These are phyloP conservation scores for Penicillium sp. DNA, from an alignment of 2,329 filamentous ascomycete species.

Conservation along the genomic window DNA sequence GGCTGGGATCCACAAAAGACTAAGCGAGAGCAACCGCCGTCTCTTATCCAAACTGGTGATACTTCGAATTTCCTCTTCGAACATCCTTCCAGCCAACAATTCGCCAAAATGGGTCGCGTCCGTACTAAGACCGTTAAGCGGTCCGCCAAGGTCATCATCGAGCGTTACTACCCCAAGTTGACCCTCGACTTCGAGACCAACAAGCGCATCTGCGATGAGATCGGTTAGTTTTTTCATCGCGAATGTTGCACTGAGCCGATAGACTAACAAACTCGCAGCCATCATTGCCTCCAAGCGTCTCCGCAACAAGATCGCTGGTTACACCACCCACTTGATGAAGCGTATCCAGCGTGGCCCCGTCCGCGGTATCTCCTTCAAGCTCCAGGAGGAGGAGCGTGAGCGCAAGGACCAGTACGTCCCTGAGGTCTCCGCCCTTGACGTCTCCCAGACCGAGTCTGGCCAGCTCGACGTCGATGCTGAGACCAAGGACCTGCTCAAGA, in stretches of 20 bases:
- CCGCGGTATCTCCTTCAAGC: conserved; percentile 99
- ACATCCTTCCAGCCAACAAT: conserved; percentile 37
- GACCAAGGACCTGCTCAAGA: conserved; percentile 99
- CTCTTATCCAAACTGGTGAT: conserved; percentile 14
- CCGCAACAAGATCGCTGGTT: conserved; percentile 99
- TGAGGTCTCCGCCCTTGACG: conserved; percentile 97
- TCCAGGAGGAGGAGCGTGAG: conserved; percentile 99
- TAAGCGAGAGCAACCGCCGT: conserved; percentile 26
- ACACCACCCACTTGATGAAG: conserved; percentile 99
- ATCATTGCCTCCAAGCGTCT: conserved; percentile 99
- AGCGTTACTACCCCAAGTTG: conserved; percentile 96
- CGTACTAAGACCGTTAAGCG: conserved; percentile 69
- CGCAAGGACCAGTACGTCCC: conserved; percentile 99
- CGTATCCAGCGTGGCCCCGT: conserved; percentile 99
- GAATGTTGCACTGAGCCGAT: not conserved
- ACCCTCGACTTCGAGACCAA: conserved; percentile 99
- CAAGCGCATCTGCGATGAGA: conserved; percentile 99
- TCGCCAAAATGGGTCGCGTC: conserved; percentile 53
- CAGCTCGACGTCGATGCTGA: conserved; percentile 94
- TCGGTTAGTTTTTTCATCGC: conserved; percentile 41
- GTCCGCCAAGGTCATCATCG: conserved; percentile 99
- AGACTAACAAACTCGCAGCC: conserved; percentile 48
- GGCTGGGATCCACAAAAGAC: conserved; percentile 23
- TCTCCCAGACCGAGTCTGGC: conserved; percentile 89
- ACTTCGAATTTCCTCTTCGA: conserved; percentile 17